A percentile compares a stretch with the other conserved stretches of the same genome.
These are phyloP conservation scores for Aurifilum marmelostoma DNA, from an alignment of 2,329 filamentous ascomycete genomes.

Conservation along the genomic window DNA sequence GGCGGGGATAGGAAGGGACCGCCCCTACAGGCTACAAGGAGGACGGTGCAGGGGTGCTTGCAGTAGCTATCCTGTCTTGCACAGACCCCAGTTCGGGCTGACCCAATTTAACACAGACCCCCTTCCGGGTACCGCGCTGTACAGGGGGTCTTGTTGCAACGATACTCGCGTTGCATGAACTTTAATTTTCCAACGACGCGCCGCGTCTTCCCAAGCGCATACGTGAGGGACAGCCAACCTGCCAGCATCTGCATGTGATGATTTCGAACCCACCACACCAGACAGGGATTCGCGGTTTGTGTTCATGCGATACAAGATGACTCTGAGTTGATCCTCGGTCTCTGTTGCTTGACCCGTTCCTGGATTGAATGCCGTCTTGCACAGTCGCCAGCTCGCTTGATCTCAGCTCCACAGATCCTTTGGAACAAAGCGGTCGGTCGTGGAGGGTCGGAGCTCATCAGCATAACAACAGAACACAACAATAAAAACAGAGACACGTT, in stretches of 20 bases:
- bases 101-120: background rate
- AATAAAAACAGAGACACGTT: background rate
- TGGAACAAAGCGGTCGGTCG: background rate
- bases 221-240: slow-evolving; percentile 14
- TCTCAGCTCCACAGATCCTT: background rate
- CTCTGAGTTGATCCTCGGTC: background rate
- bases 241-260: slow-evolving; percentile 6
- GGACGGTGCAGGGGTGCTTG: background rate
- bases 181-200: slow-evolving; percentile 23
- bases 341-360: background rate
- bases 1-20: background rate
- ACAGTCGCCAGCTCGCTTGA: background rate
- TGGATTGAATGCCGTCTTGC: background rate
- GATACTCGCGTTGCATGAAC: slow-evolving; percentile 7
- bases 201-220: slow-evolving; percentile 2
- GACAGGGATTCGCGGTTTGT: slow-evolving; percentile 16
- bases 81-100: background rate
- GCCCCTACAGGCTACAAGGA: too few relatives aligned
- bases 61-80: background rate
- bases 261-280: background rate
- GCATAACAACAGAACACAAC: background rate
- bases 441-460: background rate
- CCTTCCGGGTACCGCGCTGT: background rate
- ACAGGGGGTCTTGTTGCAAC: background rate
- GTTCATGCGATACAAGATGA: slow-evolving; percentile 14